Evolutionary conservation across 2,329 filamentous ascomycete genomes (phyloP).

Genomic region (Sclerotinia spermophila): DNA sequence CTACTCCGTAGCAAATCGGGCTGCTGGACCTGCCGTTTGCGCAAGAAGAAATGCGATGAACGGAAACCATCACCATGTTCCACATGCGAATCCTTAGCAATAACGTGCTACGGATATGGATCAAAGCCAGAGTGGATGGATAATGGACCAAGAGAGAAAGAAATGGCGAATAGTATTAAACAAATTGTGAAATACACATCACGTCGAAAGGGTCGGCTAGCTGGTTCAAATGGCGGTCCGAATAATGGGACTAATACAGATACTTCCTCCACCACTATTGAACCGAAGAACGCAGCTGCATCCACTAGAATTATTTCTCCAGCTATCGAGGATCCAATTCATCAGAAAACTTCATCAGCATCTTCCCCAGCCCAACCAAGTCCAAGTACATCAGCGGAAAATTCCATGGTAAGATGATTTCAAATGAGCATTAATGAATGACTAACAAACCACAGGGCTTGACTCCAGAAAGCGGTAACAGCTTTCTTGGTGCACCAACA

Average conservation of each 20-base stretch:
- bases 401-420: constrained; percentile 2
- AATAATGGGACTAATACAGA: constrained; percentile 15
- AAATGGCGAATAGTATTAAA: constrained; percentile 52
- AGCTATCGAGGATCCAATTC: not conserved
- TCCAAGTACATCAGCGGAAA: not conserved
- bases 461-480: not conserved
- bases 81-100: constrained; percentile 49
- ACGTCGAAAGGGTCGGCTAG: constrained; percentile 37
- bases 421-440: not conserved
- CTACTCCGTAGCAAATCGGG: constrained; percentile 16
- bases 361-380: not conserved
- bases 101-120: constrained; percentile 52
- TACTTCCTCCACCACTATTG: not conserved
- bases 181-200: constrained; percentile 54
- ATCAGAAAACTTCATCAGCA: not conserved
- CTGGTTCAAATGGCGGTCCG: constrained; percentile 4
- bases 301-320: not conserved
- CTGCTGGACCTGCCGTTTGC: constrained; percentile 47
- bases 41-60: constrained; percentile 57
- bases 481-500: constrained; percentile 11
- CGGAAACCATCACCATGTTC: constrained; percentile 51
- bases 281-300: not conserved
- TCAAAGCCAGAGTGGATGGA: constrained; percentile 36
- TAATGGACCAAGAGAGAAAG: constrained; percentile 40
- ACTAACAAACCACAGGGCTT: not conserved